Evolutionary conservation across 73 alveolate genomes (phyloP).

Genomic region (Paramecium pentaurelia): DNA sequence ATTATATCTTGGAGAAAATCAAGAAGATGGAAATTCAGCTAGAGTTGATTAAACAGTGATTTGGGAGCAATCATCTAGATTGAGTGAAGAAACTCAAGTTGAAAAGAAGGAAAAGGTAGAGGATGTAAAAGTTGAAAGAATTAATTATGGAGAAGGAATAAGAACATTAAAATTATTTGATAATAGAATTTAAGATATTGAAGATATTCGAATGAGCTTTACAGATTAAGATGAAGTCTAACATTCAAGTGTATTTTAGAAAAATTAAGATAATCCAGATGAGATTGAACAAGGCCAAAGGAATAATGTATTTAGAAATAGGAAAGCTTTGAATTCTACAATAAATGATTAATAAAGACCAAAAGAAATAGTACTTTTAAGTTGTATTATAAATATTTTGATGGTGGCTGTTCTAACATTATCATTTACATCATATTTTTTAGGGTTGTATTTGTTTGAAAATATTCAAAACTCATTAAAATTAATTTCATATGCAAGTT

Average conservation of each 20-base stretch:
- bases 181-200: not conserved
- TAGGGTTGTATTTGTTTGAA: not conserved
- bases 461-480: not conserved
- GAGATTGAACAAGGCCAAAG: not conserved
- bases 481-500: not conserved
- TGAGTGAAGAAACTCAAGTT: not conserved
- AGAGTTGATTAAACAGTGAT: conserved; percentile 35
- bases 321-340: not conserved
- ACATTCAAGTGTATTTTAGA: not conserved
- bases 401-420: not conserved
- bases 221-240: not conserved
- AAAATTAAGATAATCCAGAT: not conserved
- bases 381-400: not conserved
- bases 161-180: conserved; percentile 10
- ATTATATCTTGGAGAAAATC: not conserved
- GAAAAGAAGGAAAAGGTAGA: not conserved
- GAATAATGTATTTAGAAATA: not conserved
- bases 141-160: conserved; percentile 23
- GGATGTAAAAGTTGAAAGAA: not conserved
- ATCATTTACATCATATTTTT: not conserved
- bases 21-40: not conserved
- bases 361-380: not conserved
- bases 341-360: not conserved
- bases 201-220: not conserved
- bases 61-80: conserved; percentile 24